Base-by-base conservation (phyloP, 768 basidiomycete genomes). In the Leccinum fibrillosum region DNA sequence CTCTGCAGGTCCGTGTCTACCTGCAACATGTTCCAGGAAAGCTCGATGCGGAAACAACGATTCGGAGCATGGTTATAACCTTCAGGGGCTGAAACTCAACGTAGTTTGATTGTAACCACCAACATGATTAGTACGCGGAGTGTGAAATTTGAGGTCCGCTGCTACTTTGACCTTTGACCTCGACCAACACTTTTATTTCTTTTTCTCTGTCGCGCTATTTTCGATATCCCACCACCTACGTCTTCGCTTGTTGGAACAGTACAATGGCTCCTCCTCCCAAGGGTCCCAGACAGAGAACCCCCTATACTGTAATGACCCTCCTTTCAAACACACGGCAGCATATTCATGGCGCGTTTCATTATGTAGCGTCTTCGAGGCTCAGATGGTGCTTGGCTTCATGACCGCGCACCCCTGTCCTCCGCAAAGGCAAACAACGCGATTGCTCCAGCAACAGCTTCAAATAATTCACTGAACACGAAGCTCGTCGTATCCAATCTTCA, bases 401-500 rank as follows among this genome's bases (percentile, higher is more conserved):
- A 92, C 80, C 86, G 80, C 72, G 86, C 85, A 49, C 83, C 84
- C 21, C 75, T 52, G 74, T 76, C 55, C 66, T 69, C 69, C 51
- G 64, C 59, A 49, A 65, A 64, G 17, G 63, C 64, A 53, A 72
- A 69, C 64, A 62, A 63, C 37, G 57, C 59, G 21, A 69, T 66
- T 57, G 45, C 66, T 23, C 55, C 64, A 28, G 57, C 66, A 19
- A 62, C 69, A 19, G 56, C 55, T 11, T 19, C 64, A 3, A 69
- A 77, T 25, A 58, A 47, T 30, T 65, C 75, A 13, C 66, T 75
- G 3, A 80, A 78, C 62, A 74, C 82, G 54, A 85, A 85, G 69
- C 83, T 95, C 62, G 71, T 90, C 61, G 88, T 96, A 64, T 85
- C 90, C 66, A 93, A 93, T 72, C 67, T 97, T 63, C 94, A 97